Evolutionary conservation across 306 rosid genomes (phyloP).

Genomic region (Rosa persica): DNA sequence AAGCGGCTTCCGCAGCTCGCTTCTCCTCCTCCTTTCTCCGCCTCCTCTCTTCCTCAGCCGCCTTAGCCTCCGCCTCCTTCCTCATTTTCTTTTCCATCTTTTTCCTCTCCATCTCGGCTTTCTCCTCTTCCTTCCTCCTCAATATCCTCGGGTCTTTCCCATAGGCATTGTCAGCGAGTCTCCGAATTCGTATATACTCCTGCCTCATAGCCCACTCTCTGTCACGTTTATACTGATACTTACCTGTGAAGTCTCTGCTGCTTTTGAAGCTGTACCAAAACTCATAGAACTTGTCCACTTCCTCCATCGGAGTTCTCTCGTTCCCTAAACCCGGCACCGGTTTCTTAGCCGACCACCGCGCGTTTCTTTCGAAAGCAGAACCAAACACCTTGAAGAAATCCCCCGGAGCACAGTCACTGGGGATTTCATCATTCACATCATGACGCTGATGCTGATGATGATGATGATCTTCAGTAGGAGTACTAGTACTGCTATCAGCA

Average conservation of each 20-base stretch:
- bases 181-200: conserved; percentile 63
- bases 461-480: neutral
- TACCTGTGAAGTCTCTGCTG: conserved; percentile 93
- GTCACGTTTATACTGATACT: conserved; percentile 3
- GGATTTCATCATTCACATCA: conserved; percentile 58
- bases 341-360: conserved; percentile 79
- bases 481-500: neutral
- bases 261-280: conserved; percentile 89
- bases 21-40: conserved; percentile 71
- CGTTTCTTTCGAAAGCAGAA: conserved; percentile 85
- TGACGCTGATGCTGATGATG: neutral
- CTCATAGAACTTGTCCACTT: conserved; percentile 72
- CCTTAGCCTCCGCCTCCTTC: conserved; percentile 84
- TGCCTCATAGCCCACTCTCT: conserved; percentile 61
- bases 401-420: conserved; percentile 81
- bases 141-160: conserved; percentile 77
- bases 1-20: conserved; percentile 74
- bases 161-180: conserved; percentile 79
- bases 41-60: conserved; percentile 72
- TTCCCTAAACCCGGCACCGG: conserved; percentile 76
- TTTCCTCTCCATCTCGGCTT: conserved; percentile 79
- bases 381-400: conserved; percentile 88
- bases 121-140: conserved; percentile 79
- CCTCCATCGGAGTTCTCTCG: conserved; percentile 57
- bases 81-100: conserved; percentile 72